Conservation (phyloP, 495 filamentous ascomycete genomes). For the Amniculicola lignicola region DNA sequence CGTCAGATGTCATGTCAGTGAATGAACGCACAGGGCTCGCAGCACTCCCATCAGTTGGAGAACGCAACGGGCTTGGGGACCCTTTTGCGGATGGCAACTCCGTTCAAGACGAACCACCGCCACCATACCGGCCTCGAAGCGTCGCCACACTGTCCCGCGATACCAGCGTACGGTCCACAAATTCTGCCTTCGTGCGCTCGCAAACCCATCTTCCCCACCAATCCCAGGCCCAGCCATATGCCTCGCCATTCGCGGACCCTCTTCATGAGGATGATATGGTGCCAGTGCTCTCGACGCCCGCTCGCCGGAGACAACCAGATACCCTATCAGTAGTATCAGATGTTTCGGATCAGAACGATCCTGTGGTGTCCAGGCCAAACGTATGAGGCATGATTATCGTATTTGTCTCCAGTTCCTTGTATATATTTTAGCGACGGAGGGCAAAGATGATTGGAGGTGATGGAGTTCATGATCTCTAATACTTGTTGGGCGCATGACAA, state of each 20-base stretch:
- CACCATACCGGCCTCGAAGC: conserved; percentile 32
- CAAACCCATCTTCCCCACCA: conserved; percentile 14
- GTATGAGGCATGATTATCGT: conserved; percentile 2
- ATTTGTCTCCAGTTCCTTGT: background rate
- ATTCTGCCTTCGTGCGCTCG: conserved; percentile 16
- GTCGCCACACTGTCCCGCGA: background rate
- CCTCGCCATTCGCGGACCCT: conserved; percentile 29
- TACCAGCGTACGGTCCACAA: background rate
- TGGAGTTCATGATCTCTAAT: no score
- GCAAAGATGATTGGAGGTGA: no score
- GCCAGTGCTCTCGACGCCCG: conserved; percentile 19
- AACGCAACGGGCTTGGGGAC: conserved; percentile 27
- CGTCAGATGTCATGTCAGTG: conserved; percentile 29
- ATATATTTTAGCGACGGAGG: conserved; percentile 2
- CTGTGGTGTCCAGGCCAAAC: conserved; percentile 10
- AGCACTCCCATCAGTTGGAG: no score
- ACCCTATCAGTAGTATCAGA: conserved; percentile 25
- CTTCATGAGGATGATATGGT: conserved; percentile 27
- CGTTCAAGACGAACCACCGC: conserved; percentile 28
- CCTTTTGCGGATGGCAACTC: conserved; percentile 24
- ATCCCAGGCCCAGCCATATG: background rate
- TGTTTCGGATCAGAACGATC: conserved; percentile 30
- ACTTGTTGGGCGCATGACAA: no score
- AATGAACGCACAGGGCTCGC: conserved; percentile 1
- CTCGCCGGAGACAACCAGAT: conserved; percentile 8